Conservation (phyloP, 352 stramenopile genomes). For the Phytophthora capsici region DNA sequence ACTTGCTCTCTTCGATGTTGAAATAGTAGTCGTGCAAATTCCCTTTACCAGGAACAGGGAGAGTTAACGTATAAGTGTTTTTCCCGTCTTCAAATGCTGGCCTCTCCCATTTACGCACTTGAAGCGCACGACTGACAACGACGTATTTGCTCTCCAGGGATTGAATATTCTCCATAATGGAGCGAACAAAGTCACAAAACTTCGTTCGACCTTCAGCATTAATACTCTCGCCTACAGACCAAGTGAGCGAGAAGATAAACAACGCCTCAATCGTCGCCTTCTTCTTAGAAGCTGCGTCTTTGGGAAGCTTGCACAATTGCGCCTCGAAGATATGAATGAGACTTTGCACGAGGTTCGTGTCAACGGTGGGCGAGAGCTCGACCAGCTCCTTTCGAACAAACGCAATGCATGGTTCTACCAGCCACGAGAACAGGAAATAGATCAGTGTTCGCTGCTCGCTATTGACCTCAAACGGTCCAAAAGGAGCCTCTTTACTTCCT, state of each 20-base stretch:
- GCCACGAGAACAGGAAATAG: conserved; percentile 84
- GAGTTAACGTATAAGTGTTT: conserved; percentile 54
- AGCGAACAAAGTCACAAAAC: conserved; percentile 87
- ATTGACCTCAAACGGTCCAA: conserved; percentile 77
- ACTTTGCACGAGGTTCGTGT: conserved; percentile 91
- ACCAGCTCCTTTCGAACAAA: conserved; percentile 90
- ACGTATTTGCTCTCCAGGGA: conserved; percentile 76
- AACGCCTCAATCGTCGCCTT: conserved; percentile 70
- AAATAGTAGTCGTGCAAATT: conserved; percentile 91
- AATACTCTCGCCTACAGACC: conserved; percentile 87
- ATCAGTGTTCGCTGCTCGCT: conserved; percentile 74
- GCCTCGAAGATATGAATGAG: conserved; percentile 88
- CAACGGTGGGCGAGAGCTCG: conserved; percentile 88
- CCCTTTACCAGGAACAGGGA: conserved; percentile 71
- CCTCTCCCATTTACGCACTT: conserved; percentile 85
- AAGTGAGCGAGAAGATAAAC: conserved; percentile 94
- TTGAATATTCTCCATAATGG: conserved; percentile 78
- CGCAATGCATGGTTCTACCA: conserved; percentile 89
- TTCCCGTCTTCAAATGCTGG: conserved; percentile 71
- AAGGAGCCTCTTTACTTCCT: conserved; percentile 20
- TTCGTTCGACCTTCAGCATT: conserved; percentile 67
- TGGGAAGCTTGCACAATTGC: conserved; percentile 73
- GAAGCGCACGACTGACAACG: conserved; percentile 76
- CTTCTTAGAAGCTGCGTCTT: conserved; percentile 77
- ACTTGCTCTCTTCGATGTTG: conserved; percentile 83